Percentiles rank a stretch among this genome's conserved stretches.
These are phyloP conservation scores for Populus ilicifolia DNA, from an alignment of 345 rosid genomes.

Conservation along the genomic window DNA sequence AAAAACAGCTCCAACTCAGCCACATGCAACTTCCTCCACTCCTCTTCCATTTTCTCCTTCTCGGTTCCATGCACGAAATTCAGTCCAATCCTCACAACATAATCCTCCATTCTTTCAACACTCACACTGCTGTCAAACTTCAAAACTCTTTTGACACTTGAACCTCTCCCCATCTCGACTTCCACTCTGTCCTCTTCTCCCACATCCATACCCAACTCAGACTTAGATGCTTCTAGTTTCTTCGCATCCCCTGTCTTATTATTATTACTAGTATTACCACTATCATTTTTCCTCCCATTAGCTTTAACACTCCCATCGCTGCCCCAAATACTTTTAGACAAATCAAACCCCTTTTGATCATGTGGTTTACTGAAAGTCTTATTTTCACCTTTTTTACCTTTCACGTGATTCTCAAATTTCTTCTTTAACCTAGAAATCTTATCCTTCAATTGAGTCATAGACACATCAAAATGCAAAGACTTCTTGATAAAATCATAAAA, in stretches of 20 bases:
- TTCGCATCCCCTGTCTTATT: not conserved
- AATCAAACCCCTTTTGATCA: constrained; percentile 22
- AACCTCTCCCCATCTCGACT: constrained; percentile 2
- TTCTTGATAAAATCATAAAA: constrained; percentile 42
- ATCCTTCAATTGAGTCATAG: constrained; percentile 34
- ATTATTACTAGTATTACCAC: not conserved
- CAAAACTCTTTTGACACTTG: not conserved
- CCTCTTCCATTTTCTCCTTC: constrained; percentile 21
- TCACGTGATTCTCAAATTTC: constrained; percentile 21
- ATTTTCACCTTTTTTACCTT: constrained; percentile 21
- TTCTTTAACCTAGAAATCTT: constrained; percentile 43
- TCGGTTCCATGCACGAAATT: constrained; percentile 11
- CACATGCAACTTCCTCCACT: constrained; percentile 26
- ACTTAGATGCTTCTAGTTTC: not conserved
- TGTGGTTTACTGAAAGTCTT: constrained; percentile 21
- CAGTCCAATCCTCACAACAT: constrained; percentile 9
- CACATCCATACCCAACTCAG: not conserved
- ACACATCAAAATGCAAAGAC: constrained; percentile 34
- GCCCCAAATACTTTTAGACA: constrained; percentile 36
- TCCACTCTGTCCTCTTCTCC: not conserved
- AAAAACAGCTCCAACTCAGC: constrained; percentile 26
- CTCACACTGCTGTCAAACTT: not conserved
- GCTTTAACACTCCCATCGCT: not conserved
- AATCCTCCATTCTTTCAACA: constrained; percentile 13
- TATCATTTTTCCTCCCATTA: not conserved